A percentile compares a stretch with the other conserved stretches of the same genome.
Conservation (phyloP, 352 stramenopile species). For the Pythium oligandrum region DNA sequence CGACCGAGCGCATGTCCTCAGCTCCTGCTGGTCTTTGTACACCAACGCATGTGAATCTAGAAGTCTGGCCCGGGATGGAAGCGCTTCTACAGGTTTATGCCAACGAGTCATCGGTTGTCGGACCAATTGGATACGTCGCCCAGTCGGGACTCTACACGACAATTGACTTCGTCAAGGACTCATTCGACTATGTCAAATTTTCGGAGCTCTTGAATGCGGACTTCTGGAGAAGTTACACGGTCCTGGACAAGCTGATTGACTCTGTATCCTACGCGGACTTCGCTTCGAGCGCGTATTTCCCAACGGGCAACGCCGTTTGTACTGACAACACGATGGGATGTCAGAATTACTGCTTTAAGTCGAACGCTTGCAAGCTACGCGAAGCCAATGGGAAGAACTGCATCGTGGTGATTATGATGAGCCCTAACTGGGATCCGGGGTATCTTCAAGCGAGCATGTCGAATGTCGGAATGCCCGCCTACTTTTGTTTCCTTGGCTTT, state of each 20-base stretch:
- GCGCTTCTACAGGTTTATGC: slow-evolving; percentile 13
- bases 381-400: slow-evolving; percentile 27
- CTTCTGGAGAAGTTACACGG: slow-evolving; percentile 40
- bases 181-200: slow-evolving; percentile 11
- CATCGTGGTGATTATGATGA: slow-evolving; percentile 33
- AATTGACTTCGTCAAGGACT: slow-evolving; percentile 22
- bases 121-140: slow-evolving; percentile 24
- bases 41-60: slow-evolving; percentile 29
- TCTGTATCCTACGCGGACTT: not conserved
- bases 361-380: slow-evolving; percentile 24
- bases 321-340: slow-evolving; percentile 28
- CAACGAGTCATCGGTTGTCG: slow-evolving; percentile 23
- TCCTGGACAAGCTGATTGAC: slow-evolving; percentile 26
- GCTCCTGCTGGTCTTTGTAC: slow-evolving; percentile 18
- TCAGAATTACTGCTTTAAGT: slow-evolving; percentile 29
- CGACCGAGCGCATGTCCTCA: slow-evolving; percentile 31
- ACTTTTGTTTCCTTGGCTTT: slow-evolving; percentile 36
- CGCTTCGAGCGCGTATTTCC: slow-evolving; percentile 13
- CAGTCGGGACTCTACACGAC: slow-evolving; percentile 37
- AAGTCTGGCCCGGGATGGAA: slow-evolving; percentile 26
- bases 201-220: slow-evolving; percentile 16
- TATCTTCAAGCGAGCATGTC: slow-evolving; percentile 26
- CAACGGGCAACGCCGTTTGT: slow-evolving; percentile 13
- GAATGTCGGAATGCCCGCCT: slow-evolving; percentile 36
- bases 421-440: slow-evolving; percentile 18